Conservation (phyloP, 2,329 filamentous ascomycete species). For the Zymoseptoria tritici region DNA sequence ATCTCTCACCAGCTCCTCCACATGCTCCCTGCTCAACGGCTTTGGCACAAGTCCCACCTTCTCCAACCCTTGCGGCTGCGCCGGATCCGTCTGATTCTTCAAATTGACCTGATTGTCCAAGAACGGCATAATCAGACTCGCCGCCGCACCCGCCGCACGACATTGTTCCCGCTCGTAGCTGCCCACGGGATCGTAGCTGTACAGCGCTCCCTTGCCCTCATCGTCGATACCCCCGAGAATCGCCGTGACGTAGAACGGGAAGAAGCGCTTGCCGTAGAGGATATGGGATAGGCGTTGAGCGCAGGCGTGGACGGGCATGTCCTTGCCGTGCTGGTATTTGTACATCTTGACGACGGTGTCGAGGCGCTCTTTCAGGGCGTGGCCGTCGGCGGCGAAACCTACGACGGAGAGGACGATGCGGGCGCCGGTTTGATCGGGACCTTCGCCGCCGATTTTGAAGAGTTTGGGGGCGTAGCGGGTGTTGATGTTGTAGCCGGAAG, state of each 20-base stretch:
- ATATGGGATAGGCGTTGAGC: constrained; percentile 93
- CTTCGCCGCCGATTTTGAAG: constrained; percentile 92
- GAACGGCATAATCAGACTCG: constrained; percentile 94
- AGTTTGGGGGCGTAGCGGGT: constrained; percentile 91
- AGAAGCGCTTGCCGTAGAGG: constrained; percentile 95
- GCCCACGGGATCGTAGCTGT: constrained; percentile 95
- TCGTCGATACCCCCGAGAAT: constrained; percentile 93
- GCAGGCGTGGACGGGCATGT: constrained; percentile 89
- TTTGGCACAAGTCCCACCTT: constrained; percentile 62
- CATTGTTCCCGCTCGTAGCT: constrained; percentile 97
- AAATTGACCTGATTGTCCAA: constrained; percentile 99
- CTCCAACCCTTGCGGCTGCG: constrained; percentile 74
- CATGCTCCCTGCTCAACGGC: constrained; percentile 63
- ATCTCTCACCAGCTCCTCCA: constrained; percentile 87
- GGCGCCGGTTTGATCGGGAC: constrained; percentile 73
- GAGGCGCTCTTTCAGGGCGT: constrained; percentile 86
- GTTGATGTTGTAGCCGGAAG: constrained; percentile 98
- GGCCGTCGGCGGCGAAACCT: constrained; percentile 90
- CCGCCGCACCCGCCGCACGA: constrained; percentile 78
- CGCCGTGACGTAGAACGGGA: constrained; percentile 95
- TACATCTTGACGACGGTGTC: constrained; percentile 98
- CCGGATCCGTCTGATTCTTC: constrained; percentile 95
- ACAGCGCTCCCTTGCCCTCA: constrained; percentile 86
- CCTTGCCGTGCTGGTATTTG: constrained; percentile 94
- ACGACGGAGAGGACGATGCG: constrained; percentile 88